Percentiles rank a stretch among this genome's conserved stretches.
Conservation (phyloP, 2,329 filamentous ascomycete genomes). For the Diaporthe vexans region DNA sequence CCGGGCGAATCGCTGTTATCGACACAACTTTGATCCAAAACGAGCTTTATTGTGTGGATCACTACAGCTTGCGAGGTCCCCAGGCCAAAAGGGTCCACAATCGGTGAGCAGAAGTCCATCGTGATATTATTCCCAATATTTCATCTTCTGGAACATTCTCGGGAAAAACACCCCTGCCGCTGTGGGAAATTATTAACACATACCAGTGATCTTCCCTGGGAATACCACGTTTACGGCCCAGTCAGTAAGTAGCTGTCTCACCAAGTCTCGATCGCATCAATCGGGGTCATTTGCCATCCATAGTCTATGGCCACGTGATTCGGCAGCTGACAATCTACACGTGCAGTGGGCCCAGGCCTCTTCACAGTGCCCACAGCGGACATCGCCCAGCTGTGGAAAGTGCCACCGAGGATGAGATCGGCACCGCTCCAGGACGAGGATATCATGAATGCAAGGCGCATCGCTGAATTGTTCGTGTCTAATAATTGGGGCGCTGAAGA, state of each 20-base stretch:
- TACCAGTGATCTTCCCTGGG: slow-evolving; percentile 1
- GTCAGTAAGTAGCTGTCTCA: neutral
- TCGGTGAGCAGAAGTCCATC: neutral
- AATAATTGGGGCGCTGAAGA: neutral
- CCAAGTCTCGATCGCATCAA: neutral
- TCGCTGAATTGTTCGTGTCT: slow-evolving; percentile 16
- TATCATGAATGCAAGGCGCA: neutral
- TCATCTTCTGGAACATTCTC: neutral
- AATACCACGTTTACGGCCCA: slow-evolving; percentile 8
- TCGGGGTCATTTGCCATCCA: neutral
- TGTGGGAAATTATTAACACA: neutral
- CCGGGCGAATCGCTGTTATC: neutral
- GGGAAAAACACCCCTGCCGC: too few relatives aligned
- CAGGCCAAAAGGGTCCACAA: neutral
- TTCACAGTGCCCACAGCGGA: neutral
- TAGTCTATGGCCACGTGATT: neutral
- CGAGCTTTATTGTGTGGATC: slow-evolving; percentile 14
- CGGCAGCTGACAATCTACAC: neutral
- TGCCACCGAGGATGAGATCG: neutral
- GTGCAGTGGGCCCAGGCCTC: slow-evolving; percentile 1
- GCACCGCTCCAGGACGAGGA: neutral
- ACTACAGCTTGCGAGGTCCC: neutral
- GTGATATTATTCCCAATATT: neutral
- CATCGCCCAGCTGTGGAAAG: neutral
- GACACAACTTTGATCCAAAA: slow-evolving; percentile 21